Evolutionary conservation across 2,329 filamentous ascomycete species (phyloP).

Genomic region (Trichoderma breve): DNA sequence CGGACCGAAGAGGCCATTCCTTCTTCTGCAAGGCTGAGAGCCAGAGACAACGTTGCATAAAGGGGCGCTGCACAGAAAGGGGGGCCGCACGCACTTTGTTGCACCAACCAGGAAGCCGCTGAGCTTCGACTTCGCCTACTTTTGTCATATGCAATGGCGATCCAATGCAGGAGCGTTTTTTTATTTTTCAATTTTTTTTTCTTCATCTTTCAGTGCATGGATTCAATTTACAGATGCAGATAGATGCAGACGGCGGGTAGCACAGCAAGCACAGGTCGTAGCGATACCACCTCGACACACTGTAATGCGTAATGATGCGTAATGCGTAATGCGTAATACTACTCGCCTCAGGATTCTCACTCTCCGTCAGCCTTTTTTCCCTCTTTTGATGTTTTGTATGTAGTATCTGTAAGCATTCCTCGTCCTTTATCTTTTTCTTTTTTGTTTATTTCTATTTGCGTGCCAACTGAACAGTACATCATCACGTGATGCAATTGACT

Average conservation of each 20-base stretch:
- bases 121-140: background rate
- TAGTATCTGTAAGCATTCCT: background rate
- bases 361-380: background rate
- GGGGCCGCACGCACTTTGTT: background rate
- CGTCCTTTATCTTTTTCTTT: background rate
- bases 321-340: background rate
- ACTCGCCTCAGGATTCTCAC: background rate
- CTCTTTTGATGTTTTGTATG: background rate
- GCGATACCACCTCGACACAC: background rate
- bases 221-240: background rate
- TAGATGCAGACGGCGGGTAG: background rate
- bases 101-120: background rate
- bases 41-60: conserved; percentile 18
- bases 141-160: background rate
- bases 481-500: conserved; percentile 2
- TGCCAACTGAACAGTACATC: background rate
- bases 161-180: conserved; percentile 6
- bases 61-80: conserved; percentile 8
- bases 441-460: background rate
- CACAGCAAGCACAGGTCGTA: background rate
- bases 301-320: background rate
- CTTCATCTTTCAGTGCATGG: background rate
- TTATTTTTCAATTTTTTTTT: background rate
- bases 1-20: conserved; percentile 31
- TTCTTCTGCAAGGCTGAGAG: conserved; percentile 19